Evolutionary conservation across 2,329 filamentous ascomycete species (phyloP), one percentile per base, ranked within the genome.

Genomic region (Dendrostoma leiphaemia): DNA sequence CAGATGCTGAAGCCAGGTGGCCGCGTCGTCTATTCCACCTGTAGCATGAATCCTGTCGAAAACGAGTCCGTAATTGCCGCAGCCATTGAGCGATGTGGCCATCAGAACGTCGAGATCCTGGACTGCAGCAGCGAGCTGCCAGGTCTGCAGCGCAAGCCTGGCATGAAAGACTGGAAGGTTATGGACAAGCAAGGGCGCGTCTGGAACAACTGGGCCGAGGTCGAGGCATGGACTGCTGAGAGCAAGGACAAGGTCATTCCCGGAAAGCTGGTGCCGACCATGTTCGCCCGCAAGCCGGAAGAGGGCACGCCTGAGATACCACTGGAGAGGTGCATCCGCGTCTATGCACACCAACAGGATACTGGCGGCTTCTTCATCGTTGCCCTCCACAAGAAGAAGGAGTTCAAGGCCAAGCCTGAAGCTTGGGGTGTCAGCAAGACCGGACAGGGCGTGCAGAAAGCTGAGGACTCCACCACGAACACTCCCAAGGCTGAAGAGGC

Each of bases 361-460:
- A 99, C 94, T 3, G 94, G 94, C 53, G 93, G 89, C 21, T 99
- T 99, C 79, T 99, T 99, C 75, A 97, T 99, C 67, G 88, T 91
- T 0, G 92, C 97, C 0, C 74, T 99, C 17, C 89, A 97, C 76
- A 99, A 99, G 80, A 86, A 87, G 68, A 82, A 84, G 24, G 94
- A 97, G 61, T 91, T 96, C 69, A 88, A 82, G 68, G 88, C 86
- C 8, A 89, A 82, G 69, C 85, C 86, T 21, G 89, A 94, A 70
- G 79, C 81, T 4, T 76, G 72, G 51, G 82, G 32, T 15, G 21
- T 34, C 15, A 45, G 17, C 38, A 40, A 48, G 46, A 35, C 44
- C 21, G 48, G 29, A 3, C 15, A 31, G 8, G 48, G 54, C 35
- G 48, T 51, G 13, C 19, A 43, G 3, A 58, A 57, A 38, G 24